Evolutionary conservation across 169 alveolate species (phyloP).

Genomic region (Miamiensis avidus): DNA sequence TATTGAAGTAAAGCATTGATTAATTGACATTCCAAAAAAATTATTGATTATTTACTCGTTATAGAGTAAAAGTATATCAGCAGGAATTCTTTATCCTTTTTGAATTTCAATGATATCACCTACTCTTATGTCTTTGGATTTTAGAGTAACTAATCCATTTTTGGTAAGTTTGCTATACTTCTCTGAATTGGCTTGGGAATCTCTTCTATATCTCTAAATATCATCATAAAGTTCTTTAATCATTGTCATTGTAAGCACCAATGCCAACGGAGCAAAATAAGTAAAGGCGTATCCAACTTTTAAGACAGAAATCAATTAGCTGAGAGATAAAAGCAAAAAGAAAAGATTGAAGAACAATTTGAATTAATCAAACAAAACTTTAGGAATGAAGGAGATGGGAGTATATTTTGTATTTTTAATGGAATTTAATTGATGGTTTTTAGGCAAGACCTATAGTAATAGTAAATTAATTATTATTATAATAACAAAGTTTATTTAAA

Average conservation of each 20-base stretch:
- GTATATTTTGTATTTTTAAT: constrained; percentile 67
- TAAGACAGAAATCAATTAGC: constrained; percentile 64
- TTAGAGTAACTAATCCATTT: not conserved
- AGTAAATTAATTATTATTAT: no score
- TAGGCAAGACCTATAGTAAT: not conserved
- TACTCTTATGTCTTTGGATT: constrained; percentile 46
- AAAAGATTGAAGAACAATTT: constrained; percentile 69
- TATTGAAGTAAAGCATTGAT: not conserved
- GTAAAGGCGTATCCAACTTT: constrained; percentile 74
- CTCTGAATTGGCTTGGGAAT: constrained; percentile 1
- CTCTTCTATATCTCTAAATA: not conserved
- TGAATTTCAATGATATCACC: constrained; percentile 59
- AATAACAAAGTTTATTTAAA: no score
- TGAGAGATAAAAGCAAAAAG: constrained; percentile 60
- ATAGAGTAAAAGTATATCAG: constrained; percentile 59
- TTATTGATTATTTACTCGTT: constrained; percentile 24
- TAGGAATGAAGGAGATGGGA: constrained; percentile 59
- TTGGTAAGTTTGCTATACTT: not conserved
- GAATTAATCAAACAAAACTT: constrained; percentile 69
- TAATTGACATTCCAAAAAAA: not conserved
- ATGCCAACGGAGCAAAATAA: constrained; percentile 89
- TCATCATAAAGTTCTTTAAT: constrained; percentile 89
- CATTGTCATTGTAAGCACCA: constrained; percentile 91
- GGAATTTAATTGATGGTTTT: constrained; percentile 26
- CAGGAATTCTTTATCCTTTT: constrained; percentile 59